Conservation (phyloP, 2,329 filamentous ascomycete species). For the Westerdykella ornata region DNA sequence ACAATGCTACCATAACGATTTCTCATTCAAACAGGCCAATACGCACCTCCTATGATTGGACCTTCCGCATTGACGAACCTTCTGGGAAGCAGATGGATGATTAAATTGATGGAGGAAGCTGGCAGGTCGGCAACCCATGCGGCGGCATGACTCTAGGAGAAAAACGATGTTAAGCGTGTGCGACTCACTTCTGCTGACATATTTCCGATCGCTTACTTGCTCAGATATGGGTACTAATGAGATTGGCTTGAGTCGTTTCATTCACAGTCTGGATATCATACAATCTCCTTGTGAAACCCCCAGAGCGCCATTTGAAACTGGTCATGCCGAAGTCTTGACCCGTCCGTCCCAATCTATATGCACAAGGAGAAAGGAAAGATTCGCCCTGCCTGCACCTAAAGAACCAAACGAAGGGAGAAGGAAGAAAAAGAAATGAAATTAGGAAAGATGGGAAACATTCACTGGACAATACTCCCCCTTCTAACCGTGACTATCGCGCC, state of each 20-base stretch:
- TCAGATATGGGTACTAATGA: no score
- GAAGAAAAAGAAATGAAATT: background rate
- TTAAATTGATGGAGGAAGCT: slow-evolving; percentile 28
- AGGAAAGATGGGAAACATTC: no score
- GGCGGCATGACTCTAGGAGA: no score
- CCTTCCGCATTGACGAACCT: slow-evolving; percentile 20
- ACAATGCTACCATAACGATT: slow-evolving; percentile 18
- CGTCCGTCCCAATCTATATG: no score
- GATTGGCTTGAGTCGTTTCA: no score
- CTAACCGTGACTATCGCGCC: slow-evolving; percentile 35
- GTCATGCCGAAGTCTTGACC: no score
- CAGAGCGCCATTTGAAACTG: background rate
- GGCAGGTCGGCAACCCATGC: slow-evolving; percentile 7
- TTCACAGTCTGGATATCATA: no score
- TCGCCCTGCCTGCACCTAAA: no score
- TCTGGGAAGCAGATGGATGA: slow-evolving; percentile 29
- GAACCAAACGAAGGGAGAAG: background rate
- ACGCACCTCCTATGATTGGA: slow-evolving; percentile 25
- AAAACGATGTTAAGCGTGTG: no score
- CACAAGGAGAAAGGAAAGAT: no score
- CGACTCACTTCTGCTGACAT: no score
- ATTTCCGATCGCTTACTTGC: no score
- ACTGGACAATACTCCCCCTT: background rate
- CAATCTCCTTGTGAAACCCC: background rate
- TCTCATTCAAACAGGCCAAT: slow-evolving; percentile 15